phyloP scores from a whole-genome alignment of 768 basidiomycete genomes.

The Boletus sensibilis region DNA sequence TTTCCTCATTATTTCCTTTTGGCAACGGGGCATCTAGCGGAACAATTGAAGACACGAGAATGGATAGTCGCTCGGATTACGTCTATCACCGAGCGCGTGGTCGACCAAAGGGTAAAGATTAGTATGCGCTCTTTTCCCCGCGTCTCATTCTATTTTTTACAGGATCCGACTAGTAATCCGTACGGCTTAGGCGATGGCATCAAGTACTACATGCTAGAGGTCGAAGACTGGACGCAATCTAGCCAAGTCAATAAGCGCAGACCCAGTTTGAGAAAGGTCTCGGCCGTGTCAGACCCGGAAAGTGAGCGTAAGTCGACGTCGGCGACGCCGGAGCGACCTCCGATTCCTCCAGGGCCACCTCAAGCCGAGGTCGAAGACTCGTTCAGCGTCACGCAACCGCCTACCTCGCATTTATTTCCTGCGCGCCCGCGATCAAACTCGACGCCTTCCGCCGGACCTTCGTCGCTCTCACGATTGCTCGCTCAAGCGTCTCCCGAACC shows the following conservation, averaged over 20 bases:
- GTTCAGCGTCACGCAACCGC: constrained; percentile 60
- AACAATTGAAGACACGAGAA: constrained; percentile 87
- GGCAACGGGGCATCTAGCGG: constrained; percentile 80
- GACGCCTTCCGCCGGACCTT: constrained; percentile 68
- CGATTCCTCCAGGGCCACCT: constrained; percentile 55
- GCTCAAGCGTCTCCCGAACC: constrained; percentile 60
- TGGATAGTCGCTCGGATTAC: constrained; percentile 96
- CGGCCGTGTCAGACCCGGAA: constrained; percentile 39
- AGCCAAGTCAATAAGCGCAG: constrained; percentile 59
- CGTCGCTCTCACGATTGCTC: constrained; percentile 74
- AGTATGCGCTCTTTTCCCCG: not conserved
- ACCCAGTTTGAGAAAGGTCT: constrained; percentile 49
- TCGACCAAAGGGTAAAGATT: constrained; percentile 62
- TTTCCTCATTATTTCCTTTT: constrained; percentile 98
- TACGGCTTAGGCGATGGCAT: constrained; percentile 85
- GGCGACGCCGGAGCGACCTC: constrained; percentile 12
- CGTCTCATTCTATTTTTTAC: constrained; percentile 4
- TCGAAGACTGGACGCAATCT: constrained; percentile 90
- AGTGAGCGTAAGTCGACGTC: constrained; percentile 34
- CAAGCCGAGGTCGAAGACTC: constrained; percentile 73
- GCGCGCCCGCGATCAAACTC: constrained; percentile 62
- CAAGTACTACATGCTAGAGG: constrained; percentile 92
- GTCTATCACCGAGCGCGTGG: constrained; percentile 81
- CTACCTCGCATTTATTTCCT: constrained; percentile 69
- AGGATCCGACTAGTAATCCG: constrained; percentile 87